These are phyloP conservation scores for Casuarina glauca DNA, from an alignment of 306 rosid genomes.

Conservation along the genomic window DNA sequence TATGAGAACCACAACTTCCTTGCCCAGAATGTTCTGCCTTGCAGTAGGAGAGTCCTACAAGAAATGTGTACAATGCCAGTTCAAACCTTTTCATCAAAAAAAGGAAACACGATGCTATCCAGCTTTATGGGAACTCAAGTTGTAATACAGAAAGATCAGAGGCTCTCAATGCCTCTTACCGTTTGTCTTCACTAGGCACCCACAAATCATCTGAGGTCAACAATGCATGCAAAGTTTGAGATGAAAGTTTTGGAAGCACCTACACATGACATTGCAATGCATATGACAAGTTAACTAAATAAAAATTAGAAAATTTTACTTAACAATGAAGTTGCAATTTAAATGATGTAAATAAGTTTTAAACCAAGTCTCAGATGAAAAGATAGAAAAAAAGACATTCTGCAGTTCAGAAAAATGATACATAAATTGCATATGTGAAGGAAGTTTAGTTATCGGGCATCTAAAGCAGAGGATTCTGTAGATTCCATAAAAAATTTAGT, in stretches of 20 bases:
- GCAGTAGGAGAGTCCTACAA: constrained; percentile 62
- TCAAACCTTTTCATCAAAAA: constrained; percentile 59
- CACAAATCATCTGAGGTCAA: constrained; percentile 85
- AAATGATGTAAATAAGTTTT: background rate
- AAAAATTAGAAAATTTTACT: background rate
- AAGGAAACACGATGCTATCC: constrained; percentile 22
- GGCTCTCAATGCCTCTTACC: constrained; percentile 47
- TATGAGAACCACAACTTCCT: constrained; percentile 65
- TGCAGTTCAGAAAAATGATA: background rate
- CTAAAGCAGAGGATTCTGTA: background rate
- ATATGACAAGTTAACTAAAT: background rate
- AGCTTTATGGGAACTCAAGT: constrained; percentile 25
- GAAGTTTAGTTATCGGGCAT: background rate
- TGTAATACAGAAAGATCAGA: constrained; percentile 35
- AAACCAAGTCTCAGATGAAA: background rate
- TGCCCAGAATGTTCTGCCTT: constrained; percentile 66
- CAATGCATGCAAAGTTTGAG: constrained; percentile 83
- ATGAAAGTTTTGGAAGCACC: constrained; percentile 95
- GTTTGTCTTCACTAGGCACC: constrained; percentile 84
- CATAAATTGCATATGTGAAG: background rate
- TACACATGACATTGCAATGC: constrained; percentile 23
- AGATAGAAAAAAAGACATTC: background rate
- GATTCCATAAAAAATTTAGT: background rate
- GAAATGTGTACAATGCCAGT: constrained; percentile 72
- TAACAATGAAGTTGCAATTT: background rate